A percentile compares a stretch with the other conserved stretches of the same genome.
Conservation (phyloP, 208 protist genomes). For the Crithidia thermophila region DNA sequence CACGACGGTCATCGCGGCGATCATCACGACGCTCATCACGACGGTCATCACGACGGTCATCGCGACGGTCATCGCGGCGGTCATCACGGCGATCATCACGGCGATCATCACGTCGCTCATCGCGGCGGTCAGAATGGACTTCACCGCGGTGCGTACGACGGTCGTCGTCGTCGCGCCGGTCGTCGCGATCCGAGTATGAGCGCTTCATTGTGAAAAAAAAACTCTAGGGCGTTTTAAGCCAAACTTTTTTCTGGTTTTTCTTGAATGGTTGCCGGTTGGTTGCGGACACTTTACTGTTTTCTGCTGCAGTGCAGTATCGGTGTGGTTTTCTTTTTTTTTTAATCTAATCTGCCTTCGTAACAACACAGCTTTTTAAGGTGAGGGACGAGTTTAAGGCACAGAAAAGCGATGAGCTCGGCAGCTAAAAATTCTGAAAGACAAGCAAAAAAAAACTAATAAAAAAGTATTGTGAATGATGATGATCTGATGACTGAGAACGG, state of each 20-base stretch:
- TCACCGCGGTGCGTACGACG: background rate
- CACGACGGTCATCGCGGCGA: conserved; percentile 2
- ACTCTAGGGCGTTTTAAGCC: no score
- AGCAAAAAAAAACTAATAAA: conserved; percentile 5
- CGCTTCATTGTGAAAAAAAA: background rate
- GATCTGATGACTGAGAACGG: no score
- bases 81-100: background rate
- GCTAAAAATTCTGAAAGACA: background rate
- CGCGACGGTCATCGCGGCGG: background rate
- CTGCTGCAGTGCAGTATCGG: no score
- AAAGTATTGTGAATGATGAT: background rate
- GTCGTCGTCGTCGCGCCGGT: background rate
- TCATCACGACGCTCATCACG: background rate
- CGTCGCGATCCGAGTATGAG: background rate
- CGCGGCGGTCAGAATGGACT: conserved; percentile 10
- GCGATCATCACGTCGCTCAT: background rate
- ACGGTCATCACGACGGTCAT: conserved; percentile 2
- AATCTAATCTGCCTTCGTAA: background rate
- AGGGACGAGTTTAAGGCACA: background rate
- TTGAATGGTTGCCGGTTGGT: no score
- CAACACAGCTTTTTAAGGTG: background rate
- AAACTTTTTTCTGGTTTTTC: no score
- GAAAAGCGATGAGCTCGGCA: background rate
- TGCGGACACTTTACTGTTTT: no score
- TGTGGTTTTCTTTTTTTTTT: background rate